Evolutionary conservation across 2,329 filamentous ascomycete species (phyloP).

Genomic region (Cylindrodendrum hubeiense): DNA sequence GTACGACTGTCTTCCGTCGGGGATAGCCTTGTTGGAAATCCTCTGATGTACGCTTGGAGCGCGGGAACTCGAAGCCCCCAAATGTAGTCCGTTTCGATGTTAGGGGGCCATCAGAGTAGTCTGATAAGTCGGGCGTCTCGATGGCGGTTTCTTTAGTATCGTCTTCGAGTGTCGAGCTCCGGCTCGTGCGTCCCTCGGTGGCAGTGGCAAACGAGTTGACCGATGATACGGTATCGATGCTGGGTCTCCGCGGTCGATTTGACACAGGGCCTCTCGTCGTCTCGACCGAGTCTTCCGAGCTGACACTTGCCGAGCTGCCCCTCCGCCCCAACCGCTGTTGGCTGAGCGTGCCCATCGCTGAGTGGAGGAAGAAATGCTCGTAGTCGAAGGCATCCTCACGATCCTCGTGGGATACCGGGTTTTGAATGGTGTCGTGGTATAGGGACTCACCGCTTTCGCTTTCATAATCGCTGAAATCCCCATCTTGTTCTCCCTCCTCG

Average conservation of each 20-base stretch:
- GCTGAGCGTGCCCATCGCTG: slow-evolving; percentile 84
- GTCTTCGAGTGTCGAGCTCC: slow-evolving; percentile 44
- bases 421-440: slow-evolving; percentile 71
- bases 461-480: slow-evolving; percentile 54
- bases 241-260: slow-evolving; percentile 55
- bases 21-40: slow-evolving; percentile 35
- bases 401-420: slow-evolving; percentile 85
- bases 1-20: slow-evolving; percentile 54
- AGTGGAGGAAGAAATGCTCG: slow-evolving; percentile 94
- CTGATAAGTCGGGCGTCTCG: slow-evolving; percentile 35
- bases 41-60: slow-evolving; percentile 41
- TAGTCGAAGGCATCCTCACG: slow-evolving; percentile 97
- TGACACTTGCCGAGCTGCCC: slow-evolving; percentile 65
- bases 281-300: slow-evolving; percentile 71
- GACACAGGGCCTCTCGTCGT: slow-evolving; percentile 65
- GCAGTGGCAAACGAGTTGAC: slow-evolving; percentile 70
- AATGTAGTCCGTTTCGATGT: slow-evolving; percentile 42
- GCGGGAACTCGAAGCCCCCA: slow-evolving; percentile 43
- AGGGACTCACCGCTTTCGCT: slow-evolving; percentile 75
- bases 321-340: slow-evolving; percentile 45
- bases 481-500: slow-evolving; percentile 53
- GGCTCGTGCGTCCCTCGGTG: slow-evolving; percentile 61
- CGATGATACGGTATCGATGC: slow-evolving; percentile 63
- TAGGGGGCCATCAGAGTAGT: slow-evolving; percentile 35
- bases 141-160: slow-evolving; percentile 35